Base-by-base conservation (phyloP, 1,139 yeast species). In the Lodderomyces margitis region DNA sequence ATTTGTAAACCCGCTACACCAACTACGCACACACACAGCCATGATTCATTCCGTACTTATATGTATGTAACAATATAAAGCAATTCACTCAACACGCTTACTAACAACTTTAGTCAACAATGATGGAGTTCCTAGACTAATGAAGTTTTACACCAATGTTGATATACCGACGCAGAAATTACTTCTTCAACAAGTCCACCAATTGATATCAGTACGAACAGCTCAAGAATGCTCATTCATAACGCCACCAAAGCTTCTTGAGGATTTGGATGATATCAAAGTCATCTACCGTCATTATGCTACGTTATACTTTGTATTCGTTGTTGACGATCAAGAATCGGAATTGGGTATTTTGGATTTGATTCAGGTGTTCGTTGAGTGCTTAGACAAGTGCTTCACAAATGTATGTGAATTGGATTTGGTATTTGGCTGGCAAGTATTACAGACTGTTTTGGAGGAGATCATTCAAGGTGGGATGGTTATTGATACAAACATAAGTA, bases 401-500 rank as follows among this genome's bases (percentile, higher is more conserved):
- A 91, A 91, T 55, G 99, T 92, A 5, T 91, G 97, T 61, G 99
- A 92, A 59, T 73, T 92, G 51, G 98, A 92, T 61, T 71, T 92
- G 52, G 97, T 94, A 19, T 91, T 89, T 62, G 97, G 97, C 20
- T 92, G 98, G 97, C 97, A 92, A 62, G 95, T 89, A 11, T 68
- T 92, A 34, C 95, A 92, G 57, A 85, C 96, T 2, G 97, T 92
- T 4, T 65, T 92, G 42, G 92, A 85, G 57, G 98, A 94, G 55
- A 86, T 92, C 33, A 85, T 92, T 1, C 98, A 92, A 59, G 98
- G 98, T 21, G 99, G 99, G 0, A 84, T 94, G 95, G 98, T 92
- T n/a, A 87, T 94, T 31, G 98, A 92, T 59, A 91, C 98, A 1
- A 88, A 84, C 54, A 87, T 89, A 21, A 62, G 69, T 32, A 78